Base-by-base conservation (phyloP, 2,329 filamentous ascomycete genomes). In the Aspergillus jensenii region DNA sequence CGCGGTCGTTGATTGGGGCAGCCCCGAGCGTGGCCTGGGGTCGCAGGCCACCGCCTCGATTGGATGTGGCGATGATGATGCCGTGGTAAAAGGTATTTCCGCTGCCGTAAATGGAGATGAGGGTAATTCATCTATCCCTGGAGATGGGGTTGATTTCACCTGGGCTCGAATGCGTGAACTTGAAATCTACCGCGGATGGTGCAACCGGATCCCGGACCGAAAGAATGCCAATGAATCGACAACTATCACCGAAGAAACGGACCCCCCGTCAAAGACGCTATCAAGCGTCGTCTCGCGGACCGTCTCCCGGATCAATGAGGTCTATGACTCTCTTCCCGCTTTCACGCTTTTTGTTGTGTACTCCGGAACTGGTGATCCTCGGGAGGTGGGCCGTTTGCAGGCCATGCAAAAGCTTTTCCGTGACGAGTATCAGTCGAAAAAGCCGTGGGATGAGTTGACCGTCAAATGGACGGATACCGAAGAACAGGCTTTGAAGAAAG, bases 1-100 rank as follows among this genome's bases (percentile, higher is more conserved):
- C 3, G 87, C 87, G 14, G 81, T 96, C 33, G 83, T 98, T 21
- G 95, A 99, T 75, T 96, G 93, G 89, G 93, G 93, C 51, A 89
- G 92, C 59, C 90, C 90, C 14, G 83, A 82, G 62, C 80, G 83
- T 53, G 84, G 84, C 5, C 83, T 84, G 58, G 85, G 85, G 15
- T 75, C 79, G 17, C 79, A 82, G 55, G 86, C 85, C 3, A 79
- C 78, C 21, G 77, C 83, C 35, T 77, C 80, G 8, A 80, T 88
- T 56, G 82, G 81, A 21, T 87, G 84, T 65, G 74, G 75, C 37
- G 79, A 77, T 57, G 87, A 89, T 59, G 76, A 78, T 1, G 82
- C 82, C 19, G 81, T 89, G 8, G 83, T 86, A 0, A 73, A 78
- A 14, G 84, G 82, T 2, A 75, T 88, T 21, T 74, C 80, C n/a